Percentiles rank a stretch among this genome's conserved stretches.
These are phyloP conservation scores for Phytophthora pinifolia DNA, from an alignment of 352 stramenopile genomes.

Conservation along the genomic window DNA sequence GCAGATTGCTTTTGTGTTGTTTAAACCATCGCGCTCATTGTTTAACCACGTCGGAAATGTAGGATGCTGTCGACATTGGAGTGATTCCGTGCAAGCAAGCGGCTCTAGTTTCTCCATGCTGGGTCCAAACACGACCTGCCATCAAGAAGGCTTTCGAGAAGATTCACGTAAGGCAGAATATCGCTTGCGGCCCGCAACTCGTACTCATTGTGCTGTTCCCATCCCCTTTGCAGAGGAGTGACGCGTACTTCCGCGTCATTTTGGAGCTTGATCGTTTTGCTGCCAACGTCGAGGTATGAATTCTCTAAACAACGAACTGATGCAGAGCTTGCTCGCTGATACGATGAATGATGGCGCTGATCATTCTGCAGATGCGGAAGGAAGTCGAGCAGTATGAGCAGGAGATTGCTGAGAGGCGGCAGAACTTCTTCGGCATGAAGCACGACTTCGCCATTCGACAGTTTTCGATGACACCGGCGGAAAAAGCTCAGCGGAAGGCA, in stretches of 20 bases:
- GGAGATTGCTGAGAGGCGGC: conserved; percentile 50
- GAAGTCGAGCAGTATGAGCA: conserved; percentile 61
- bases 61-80: conserved; percentile 70
- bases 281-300: conserved; percentile 49
- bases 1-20: not conserved
- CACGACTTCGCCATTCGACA: conserved; percentile 52
- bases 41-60: not conserved
- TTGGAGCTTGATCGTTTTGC: conserved; percentile 65
- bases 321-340: not conserved
- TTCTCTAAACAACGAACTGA: not conserved
- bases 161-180: conserved; percentile 46
- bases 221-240: conserved; percentile 41
- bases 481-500: conserved; percentile 49
- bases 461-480: conserved; percentile 43
- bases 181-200: not conserved
- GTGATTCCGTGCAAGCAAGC: conserved; percentile 60
- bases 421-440: conserved; percentile 33
- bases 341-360: not conserved
- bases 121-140: conserved; percentile 58
- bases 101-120: conserved; percentile 59
- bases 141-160: conserved; percentile 65
- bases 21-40: not conserved
- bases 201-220: conserved; percentile 2
- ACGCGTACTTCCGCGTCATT: conserved; percentile 53
- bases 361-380: conserved; percentile 40